Evolutionary conservation across 139 green algal genomes (phyloP).

Genomic region (Coccomyxa sp.): DNA sequence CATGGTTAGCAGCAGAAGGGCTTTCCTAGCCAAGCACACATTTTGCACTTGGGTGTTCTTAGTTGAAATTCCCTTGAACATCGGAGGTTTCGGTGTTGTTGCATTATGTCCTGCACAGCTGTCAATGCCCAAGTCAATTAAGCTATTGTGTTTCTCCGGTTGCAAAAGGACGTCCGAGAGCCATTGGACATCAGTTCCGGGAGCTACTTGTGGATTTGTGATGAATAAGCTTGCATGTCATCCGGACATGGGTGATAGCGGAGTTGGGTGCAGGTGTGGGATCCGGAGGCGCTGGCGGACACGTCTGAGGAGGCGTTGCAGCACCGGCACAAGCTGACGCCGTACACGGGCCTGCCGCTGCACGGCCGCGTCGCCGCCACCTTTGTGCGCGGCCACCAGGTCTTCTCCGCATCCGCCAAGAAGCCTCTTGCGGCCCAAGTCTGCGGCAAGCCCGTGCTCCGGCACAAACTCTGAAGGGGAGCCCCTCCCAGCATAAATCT

Average conservation of each 20-base stretch:
- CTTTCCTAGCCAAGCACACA: too few relatives aligned
- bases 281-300: slow-evolving; percentile 62
- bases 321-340: slow-evolving; percentile 71
- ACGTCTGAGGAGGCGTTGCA: slow-evolving; percentile 37
- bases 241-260: neutral
- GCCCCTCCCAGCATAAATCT: too few relatives aligned
- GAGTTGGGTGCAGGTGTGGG: slow-evolving; percentile 59
- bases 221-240: neutral
- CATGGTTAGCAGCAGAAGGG: too few relatives aligned
- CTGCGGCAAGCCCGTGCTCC: neutral
- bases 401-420: slow-evolving; percentile 24
- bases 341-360: slow-evolving; percentile 55
- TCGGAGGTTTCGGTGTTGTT: too few relatives aligned
- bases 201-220: neutral
- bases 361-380: slow-evolving; percentile 66
- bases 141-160: too few relatives aligned
- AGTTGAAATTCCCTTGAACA: too few relatives aligned
- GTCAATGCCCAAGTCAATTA: too few relatives aligned
- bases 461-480: neutral
- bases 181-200: too few relatives aligned
- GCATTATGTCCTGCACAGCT: too few relatives aligned
- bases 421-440: neutral
- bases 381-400: slow-evolving; percentile 62
- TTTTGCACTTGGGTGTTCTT: too few relatives aligned
- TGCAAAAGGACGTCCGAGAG: too few relatives aligned